Conservation (phyloP, 495 filamentous ascomycete genomes). For the Entonaema liquescens region DNA sequence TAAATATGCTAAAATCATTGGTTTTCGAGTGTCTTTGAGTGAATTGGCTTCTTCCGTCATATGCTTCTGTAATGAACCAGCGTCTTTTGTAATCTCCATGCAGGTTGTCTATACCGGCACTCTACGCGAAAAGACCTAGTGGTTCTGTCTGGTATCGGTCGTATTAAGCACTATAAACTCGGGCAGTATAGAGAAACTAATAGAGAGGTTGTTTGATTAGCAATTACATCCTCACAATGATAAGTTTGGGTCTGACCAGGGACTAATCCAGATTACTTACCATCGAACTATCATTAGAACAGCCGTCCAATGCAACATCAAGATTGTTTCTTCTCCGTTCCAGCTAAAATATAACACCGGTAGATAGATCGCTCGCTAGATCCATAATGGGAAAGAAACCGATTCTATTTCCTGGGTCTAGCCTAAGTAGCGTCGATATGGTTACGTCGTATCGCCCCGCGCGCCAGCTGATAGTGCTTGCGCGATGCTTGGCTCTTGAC, state of each 20-base stretch:
- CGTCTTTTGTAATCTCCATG: neutral
- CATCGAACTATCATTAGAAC: neutral
- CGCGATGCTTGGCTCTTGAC: neutral
- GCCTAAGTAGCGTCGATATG: neutral
- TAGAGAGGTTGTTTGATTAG: neutral
- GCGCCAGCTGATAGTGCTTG: neutral
- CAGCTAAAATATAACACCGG: neutral
- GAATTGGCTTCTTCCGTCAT: neutral
- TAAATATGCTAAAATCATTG: no score
- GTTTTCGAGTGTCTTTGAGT: no score
- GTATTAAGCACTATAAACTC: neutral
- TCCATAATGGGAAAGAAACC: neutral
- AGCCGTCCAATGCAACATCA: slow-evolving; percentile 13
- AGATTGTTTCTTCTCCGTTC: neutral
- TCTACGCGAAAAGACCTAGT: neutral
- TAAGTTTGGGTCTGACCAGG: neutral
- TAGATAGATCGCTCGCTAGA: neutral
- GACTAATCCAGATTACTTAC: slow-evolving; percentile 6
- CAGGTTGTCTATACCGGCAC: neutral
- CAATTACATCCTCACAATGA: neutral
- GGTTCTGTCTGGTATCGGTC: neutral
- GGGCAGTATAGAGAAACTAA: neutral
- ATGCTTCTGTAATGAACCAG: neutral
- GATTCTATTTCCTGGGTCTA: neutral
- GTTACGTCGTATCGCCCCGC: neutral